Conservation (phyloP, 441 rosid genomes). For the Pelargonium citronellum region DNA sequence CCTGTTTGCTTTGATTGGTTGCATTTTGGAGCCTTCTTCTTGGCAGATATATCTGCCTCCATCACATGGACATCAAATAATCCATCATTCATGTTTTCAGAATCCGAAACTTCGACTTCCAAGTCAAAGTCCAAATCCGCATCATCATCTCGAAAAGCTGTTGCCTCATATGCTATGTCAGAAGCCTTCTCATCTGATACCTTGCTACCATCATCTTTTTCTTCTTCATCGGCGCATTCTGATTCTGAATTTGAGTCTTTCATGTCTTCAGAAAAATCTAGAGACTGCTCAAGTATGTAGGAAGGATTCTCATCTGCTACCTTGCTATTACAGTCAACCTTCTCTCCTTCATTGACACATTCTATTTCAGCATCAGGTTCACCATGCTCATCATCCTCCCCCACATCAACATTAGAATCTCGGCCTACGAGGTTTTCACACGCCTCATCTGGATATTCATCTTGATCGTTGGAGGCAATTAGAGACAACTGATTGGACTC, state of each 20-base stretch:
- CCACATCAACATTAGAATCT: not conserved
- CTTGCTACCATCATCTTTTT: not conserved
- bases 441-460: not conserved
- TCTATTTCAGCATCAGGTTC: not conserved
- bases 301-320: not conserved
- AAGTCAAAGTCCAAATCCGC: not conserved
- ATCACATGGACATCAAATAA: constrained; percentile 17
- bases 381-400: not conserved
- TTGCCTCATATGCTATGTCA: not conserved
- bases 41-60: constrained; percentile 12
- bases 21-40: constrained; percentile 15
- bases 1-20: not conserved
- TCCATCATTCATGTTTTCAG: not conserved
- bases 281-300: not conserved
- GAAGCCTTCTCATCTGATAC: not conserved
- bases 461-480: not conserved
- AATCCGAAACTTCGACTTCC: not conserved
- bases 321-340: not conserved
- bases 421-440: not conserved
- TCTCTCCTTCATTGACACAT: not conserved
- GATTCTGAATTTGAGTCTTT: not conserved
- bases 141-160: not conserved
- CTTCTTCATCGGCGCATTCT: constrained; percentile 9
- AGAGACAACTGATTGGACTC: not conserved
- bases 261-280: not conserved